Base-by-base conservation (phyloP, 345 rosid species). In the Gossypium herbaceum region DNA sequence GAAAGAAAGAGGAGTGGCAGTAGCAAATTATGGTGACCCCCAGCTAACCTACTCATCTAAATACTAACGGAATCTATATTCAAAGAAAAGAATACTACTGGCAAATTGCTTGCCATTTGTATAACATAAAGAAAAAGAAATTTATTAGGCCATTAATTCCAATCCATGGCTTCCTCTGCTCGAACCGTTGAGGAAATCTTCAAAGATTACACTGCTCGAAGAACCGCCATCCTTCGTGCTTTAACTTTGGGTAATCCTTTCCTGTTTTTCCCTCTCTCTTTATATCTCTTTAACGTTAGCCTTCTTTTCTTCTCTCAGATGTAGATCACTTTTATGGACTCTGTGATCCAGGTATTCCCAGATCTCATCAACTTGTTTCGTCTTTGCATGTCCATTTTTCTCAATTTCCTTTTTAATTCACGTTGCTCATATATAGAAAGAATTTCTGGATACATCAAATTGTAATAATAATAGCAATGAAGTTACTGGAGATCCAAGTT, bases 181-280 rank as follows among this genome's bases (percentile, higher is more conserved):
- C 98, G 97, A 78, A 84, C 92, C 75, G 99, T 95, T 0, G 98
- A 95, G 80, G 97, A 91, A 85, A 95, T 95, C 93, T 90, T 88
- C 83, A 91, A 89, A 80, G 99, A 95, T 86, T 93, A 81, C 84
- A 74, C 69, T 59, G 82, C 93, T 76, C 89, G 98, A 57, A 91
- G 98, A 79, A 15, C 90, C 24, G 97, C 85, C 74, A 89, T 96
- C 71, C 88, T 93, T 72, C 97, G 97, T 79, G 99, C 99, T 82
- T 90, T 96, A 72, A 92, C 94, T 75, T 74, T 72, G 77, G 99
- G 99, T 93, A 17, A 13, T 7, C 3, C 19, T 27, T 17, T 51
- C 41, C 12, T n/a, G 7, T 11, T 43, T 20, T 50, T 52, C 41
- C 41, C 3, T 17, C 75, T 75, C 44, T 77, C 19, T 17, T 68